Evolutionary conservation across 2,329 filamentous ascomycete species (phyloP).

Genomic region (Tolypocladium tropicale): DNA sequence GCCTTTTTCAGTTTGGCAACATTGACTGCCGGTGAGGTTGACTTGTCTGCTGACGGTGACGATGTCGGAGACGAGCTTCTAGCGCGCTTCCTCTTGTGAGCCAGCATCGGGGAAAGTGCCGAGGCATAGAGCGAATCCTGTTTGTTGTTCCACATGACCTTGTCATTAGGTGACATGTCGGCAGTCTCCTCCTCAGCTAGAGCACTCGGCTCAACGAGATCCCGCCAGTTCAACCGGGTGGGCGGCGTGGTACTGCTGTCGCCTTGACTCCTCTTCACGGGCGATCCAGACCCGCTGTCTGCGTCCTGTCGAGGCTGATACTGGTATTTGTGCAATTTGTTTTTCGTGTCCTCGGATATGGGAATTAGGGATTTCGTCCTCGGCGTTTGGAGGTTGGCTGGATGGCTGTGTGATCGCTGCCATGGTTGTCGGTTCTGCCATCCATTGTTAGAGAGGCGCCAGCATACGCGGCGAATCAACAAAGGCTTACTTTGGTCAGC

Average conservation of each 20-base stretch:
- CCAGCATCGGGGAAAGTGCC: constrained; percentile 37
- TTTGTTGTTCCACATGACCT: constrained; percentile 49
- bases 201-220: constrained; percentile 40
- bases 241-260: constrained; percentile 32
- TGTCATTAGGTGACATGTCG: constrained; percentile 48
- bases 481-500: constrained; percentile 19
- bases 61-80: constrained; percentile 64
- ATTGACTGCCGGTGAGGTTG: constrained; percentile 39
- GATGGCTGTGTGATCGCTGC: constrained; percentile 44
- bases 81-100: constrained; percentile 52
- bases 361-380: constrained; percentile 30
- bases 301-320: constrained; percentile 18
- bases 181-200: constrained; percentile 32
- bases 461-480: constrained; percentile 4
- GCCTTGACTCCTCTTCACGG: constrained; percentile 7
- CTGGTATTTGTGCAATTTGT: constrained; percentile 49
- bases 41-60: constrained; percentile 47
- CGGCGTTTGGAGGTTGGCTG: constrained; percentile 24
- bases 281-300: constrained; percentile 1
- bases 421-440: constrained; percentile 33
- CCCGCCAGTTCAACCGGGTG: constrained; percentile 45
- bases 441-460: constrained; percentile 3
- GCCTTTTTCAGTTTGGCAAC: constrained; percentile 47
- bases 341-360: constrained; percentile 49
- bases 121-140: constrained; percentile 28